A percentile compares a stretch with the other conserved stretches of the same genome.
Conservation (phyloP, 345 rosid species). For the Citrus australasica region DNA sequence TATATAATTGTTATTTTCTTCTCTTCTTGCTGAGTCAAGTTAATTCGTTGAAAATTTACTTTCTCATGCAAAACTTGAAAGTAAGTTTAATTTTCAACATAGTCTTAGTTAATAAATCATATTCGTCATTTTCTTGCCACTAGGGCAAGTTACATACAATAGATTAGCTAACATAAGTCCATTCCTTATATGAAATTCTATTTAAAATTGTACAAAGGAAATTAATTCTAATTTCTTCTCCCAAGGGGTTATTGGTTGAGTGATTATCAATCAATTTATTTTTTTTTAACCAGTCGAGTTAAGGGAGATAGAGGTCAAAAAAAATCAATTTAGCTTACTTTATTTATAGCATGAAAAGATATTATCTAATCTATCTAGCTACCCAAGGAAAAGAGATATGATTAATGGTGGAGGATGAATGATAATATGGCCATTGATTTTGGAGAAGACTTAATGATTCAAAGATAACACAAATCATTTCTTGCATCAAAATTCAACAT, state of each 20-base stretch:
- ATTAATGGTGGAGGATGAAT: slow-evolving; percentile 9
- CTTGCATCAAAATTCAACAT: slow-evolving; percentile 33
- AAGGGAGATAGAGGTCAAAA: too few species aligned
- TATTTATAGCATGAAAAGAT: not conserved
- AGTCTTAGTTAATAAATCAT: not conserved
- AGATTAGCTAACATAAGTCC: too few species aligned
- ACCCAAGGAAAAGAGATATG: slow-evolving; percentile 13
- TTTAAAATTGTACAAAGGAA: not conserved
- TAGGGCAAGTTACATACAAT: not conserved
- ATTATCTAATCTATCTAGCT: not conserved
- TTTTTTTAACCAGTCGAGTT: too few species aligned
- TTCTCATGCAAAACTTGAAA: not conserved
- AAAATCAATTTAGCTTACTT: not conserved
- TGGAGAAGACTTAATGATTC: slow-evolving; percentile 29
- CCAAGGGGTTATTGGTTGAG: too few species aligned
- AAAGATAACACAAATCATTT: slow-evolving; percentile 30
- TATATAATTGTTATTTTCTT: not conserved
- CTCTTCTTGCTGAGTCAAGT: not conserved
- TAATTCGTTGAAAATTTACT: not conserved
- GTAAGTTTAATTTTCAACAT: not conserved
- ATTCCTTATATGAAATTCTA: not conserved
- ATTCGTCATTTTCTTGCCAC: not conserved
- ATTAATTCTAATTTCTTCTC: too few species aligned
- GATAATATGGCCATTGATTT: slow-evolving; percentile 21
- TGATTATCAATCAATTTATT: too few species aligned